phyloP scores from a whole-genome alignment of 2,329 filamentous ascomycete genomes.

The Trichoderma sp. region DNA sequence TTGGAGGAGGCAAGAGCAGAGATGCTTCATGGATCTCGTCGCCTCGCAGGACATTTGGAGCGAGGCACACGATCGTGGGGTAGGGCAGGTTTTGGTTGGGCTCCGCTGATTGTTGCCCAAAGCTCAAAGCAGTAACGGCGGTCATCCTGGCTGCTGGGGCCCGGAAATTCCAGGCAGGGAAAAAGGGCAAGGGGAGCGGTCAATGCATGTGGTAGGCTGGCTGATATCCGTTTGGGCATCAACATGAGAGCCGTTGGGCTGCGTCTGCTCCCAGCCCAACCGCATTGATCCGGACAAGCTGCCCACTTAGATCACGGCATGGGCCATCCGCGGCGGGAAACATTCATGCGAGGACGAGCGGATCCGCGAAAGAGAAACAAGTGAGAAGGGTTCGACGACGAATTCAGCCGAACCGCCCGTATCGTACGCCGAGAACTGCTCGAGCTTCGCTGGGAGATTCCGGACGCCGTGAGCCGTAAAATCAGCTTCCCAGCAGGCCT shows the following conservation, averaged over 20 bases:
- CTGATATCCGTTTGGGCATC: constrained; percentile 23
- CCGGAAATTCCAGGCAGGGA: constrained; percentile 21
- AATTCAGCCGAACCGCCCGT: constrained; percentile 21
- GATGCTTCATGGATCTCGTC: constrained; percentile 18
- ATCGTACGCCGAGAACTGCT: background rate
- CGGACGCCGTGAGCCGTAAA: background rate
- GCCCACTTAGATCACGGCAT: constrained; percentile 24
- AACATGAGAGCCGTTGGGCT: constrained; percentile 22
- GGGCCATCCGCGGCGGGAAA: constrained; percentile 9
- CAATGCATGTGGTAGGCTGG: constrained; percentile 18
- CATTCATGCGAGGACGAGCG: constrained; percentile 10
- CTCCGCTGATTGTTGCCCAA: constrained; percentile 27
- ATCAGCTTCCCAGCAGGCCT: background rate
- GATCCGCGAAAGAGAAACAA: background rate
- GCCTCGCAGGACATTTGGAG: constrained; percentile 21
- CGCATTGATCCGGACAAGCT: constrained; percentile 14
- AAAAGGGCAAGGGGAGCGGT: background rate
- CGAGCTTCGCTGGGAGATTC: background rate
- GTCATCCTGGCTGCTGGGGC: constrained; percentile 1
- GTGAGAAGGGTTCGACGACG: background rate
- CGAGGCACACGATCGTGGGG: constrained; percentile 24
- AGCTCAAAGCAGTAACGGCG: constrained; percentile 8
- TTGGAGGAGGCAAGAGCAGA: constrained; percentile 12
- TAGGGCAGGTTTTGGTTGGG: constrained; percentile 26
- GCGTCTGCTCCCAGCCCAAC: constrained; percentile 23